Evolutionary conservation across 2,329 filamentous ascomycete genomes (phyloP), one percentile per base, ranked within the genome.

Genomic region (Fusarium sp.): DNA sequence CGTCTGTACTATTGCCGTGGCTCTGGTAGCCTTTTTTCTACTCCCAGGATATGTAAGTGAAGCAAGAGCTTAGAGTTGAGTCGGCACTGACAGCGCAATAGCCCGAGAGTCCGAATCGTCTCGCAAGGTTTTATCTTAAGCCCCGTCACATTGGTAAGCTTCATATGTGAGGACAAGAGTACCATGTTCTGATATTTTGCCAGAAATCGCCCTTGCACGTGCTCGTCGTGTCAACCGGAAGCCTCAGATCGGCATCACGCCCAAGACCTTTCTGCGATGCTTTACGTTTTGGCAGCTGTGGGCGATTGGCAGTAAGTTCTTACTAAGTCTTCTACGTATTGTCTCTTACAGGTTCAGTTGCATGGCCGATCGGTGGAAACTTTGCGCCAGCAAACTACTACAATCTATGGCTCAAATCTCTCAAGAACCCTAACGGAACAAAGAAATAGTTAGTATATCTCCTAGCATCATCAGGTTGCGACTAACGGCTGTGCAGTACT

Each of bases 131-230:
- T 23, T 58, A 58, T 27, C 56, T 58, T 2, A 58, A 58, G 10
- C 56, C 56, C 10, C 56, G 34, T 20, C 56, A 58, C 5, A 58
- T 58, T 10, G 56, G 56, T 58, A 25, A 8, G 56, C 5, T 27
- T 2, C 8, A 25, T n/a, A 5, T 1, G 1, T n/a, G 7, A 11
- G 14, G 14, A 5, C 14, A 5, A 5, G 6, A 3, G 18, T 14
- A 10, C 10, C 6, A 27, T 25, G 6, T n/a, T 20, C 34, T 58
- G 16, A 58, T 10, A 6, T 39, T 16, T 16, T 39, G 1, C 23
- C 9, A 58, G 56, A 58, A 58, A 58, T 58, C n/a, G 56, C 35
- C 18, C 35, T 58, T n/a, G 56, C 56, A 6, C 56, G 56, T 39
- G 56, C 56, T 4, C 56, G 56, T 14, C 56, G 56, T 4, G 56